Base-by-base conservation (phyloP, 2,329 filamentous ascomycete species). In the Pseudopyricularia cyperi region DNA sequence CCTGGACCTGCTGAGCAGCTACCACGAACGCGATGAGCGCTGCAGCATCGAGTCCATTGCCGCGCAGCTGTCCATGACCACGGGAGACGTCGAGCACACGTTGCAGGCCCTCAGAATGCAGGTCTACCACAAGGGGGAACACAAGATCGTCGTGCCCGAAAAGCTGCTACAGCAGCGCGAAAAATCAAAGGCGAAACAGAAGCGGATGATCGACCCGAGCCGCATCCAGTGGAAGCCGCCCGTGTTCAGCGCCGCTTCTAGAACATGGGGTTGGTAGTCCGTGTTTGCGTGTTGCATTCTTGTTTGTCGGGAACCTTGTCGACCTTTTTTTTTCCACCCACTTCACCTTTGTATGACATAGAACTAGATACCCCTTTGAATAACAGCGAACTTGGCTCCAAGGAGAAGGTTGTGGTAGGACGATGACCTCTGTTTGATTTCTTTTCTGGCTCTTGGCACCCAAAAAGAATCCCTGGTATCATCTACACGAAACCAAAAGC, bases 201-300 rank as follows among this genome's bases (percentile, higher is more conserved):
- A 83, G 66, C 77, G 85, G 52, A 70, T 77, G 46, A 90, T 98
- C 57, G 86, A 95, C 55, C 76, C 90, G 0, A 77, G 80, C 19
- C 78, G 79, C 60, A 81, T 98, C 53, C 85, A 89, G 61, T 98
- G 93, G 93, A 97, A 95, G 67, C 91, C 93, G 11, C 93, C 93
- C 0, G 87, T 96, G 0, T 97, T 97, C 63, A 90, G 85, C 26
- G 90, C 91, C 1, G 87, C 86, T 14, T 87, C 82, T 59, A 78
- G 91, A 60, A 97, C 91, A 12, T 97, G 93, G 93, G 94, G 90
- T 55, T 97, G 91, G 91, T 96, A 72, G 58, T 24, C 15, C 7
- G 2, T 17, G n/a, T 4, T 17, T 17, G 6, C 4, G 5, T 4
- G 33, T 26, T 3, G 14, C 50, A 7, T 14, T 17, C 15, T 42